These are phyloP conservation scores for Perkinsus chesapeaki DNA, from an alignment of 169 alveolate genomes.

Conservation along the genomic window DNA sequence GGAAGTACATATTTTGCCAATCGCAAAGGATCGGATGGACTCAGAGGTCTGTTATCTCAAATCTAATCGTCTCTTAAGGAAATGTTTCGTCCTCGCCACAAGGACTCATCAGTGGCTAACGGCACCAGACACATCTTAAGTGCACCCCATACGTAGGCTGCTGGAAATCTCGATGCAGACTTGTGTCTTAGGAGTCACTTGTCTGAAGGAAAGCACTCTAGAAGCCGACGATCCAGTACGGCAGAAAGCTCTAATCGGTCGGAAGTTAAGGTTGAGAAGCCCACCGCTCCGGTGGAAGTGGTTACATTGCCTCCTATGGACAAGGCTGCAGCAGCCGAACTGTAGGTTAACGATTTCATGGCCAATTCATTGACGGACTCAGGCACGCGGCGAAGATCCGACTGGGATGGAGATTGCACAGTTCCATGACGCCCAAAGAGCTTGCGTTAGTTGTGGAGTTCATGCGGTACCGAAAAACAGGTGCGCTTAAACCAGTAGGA, in stretches of 20 bases:
- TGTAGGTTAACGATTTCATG: not conserved
- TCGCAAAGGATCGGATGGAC: not conserved
- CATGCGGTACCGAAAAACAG: not conserved
- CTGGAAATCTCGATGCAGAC: too few relatives aligned
- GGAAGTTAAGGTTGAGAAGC: not conserved
- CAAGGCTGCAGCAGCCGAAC: not conserved
- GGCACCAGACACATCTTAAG: not conserved
- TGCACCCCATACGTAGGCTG: too few relatives aligned
- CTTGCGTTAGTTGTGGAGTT: not conserved
- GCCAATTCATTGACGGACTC: not conserved
- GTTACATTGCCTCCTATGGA: not conserved
- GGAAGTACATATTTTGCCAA: not conserved
- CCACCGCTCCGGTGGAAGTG: not conserved
- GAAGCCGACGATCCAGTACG: not conserved
- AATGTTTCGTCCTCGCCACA: not conserved
- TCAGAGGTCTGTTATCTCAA: not conserved
- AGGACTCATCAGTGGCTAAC: not conserved
- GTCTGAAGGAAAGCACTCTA: not conserved
- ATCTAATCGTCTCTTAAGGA: not conserved
- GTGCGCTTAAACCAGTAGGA: not conserved
- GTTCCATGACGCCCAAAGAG: not conserved
- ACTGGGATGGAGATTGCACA: not conserved
- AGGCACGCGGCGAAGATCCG: not conserved
- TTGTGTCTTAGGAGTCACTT: not conserved
- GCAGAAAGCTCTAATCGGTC: not conserved